These are phyloP conservation scores for Pugionium cornutum DNA, from an alignment of 345 rosid genomes.

Conservation along the genomic window DNA sequence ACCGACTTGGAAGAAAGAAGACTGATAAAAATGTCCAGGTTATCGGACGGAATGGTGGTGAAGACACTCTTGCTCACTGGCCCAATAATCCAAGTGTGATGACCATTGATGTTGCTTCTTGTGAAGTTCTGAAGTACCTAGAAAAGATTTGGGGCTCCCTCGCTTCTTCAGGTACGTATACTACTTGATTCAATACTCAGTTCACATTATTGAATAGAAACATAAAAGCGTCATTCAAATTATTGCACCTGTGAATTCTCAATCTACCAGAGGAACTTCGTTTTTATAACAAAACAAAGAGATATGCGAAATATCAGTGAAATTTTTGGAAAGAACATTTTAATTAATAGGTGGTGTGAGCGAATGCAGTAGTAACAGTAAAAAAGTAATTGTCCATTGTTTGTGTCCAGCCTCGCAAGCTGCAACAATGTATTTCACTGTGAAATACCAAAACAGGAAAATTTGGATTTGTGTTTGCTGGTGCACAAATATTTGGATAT, in stretches of 20 bases:
- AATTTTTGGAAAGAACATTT: constrained; percentile 10
- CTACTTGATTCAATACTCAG: background rate
- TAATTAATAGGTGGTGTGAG: constrained; percentile 8
- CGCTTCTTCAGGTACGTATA: constrained; percentile 67
- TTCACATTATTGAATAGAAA: constrained; percentile 15
- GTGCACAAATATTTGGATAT: background rate
- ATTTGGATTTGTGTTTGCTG: background rate
- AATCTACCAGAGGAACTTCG: background rate
- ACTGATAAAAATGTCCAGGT: constrained; percentile 49
- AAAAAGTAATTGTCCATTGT: constrained; percentile 8
- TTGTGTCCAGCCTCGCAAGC: constrained; percentile 23
- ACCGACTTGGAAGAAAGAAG: constrained; percentile 15
- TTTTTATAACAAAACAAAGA: constrained; percentile 9
- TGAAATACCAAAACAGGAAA: constrained; percentile 11
- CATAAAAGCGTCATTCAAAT: background rate
- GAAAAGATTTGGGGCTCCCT: constrained; percentile 81
- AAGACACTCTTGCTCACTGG: constrained; percentile 96
- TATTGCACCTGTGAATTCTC: constrained; percentile 9
- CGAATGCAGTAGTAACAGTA: constrained; percentile 11
- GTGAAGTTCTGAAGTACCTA: constrained; percentile 75
- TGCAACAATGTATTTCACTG: constrained; percentile 7
- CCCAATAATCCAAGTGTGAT: constrained; percentile 71
- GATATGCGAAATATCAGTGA: constrained; percentile 16
- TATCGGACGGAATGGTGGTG: constrained; percentile 86
- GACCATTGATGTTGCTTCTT: constrained; percentile 74